Evolutionary conservation across 768 basidiomycete genomes (phyloP).

Genomic region (Leucosporidium scottii): DNA sequence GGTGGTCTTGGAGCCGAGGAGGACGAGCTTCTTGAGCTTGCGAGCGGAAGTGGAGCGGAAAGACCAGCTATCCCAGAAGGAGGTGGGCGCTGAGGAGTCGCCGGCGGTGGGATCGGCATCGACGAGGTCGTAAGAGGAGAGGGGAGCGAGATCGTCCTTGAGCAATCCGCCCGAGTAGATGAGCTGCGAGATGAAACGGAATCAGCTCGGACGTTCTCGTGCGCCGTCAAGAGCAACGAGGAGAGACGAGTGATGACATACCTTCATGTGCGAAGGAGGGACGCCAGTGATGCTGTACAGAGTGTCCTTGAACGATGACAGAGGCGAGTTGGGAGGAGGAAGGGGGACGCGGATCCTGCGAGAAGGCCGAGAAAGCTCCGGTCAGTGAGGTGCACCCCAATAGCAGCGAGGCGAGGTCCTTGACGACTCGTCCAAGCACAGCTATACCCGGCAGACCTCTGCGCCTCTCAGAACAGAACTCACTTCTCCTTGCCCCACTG

Average conservation of each 20-base stretch:
- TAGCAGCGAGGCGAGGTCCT: background rate
- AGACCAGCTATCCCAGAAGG: slow-evolving; percentile 27
- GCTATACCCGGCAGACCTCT: background rate
- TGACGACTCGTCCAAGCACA: background rate
- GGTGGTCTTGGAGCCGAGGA: slow-evolving; percentile 27
- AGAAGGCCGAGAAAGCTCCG: slow-evolving; percentile 19
- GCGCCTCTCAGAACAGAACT: background rate
- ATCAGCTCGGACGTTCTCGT: background rate
- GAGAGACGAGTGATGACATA: background rate
- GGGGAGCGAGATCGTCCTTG: slow-evolving; percentile 64
- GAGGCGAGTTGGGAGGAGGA: slow-evolving; percentile 55
- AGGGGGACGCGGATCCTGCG: slow-evolving; percentile 51
- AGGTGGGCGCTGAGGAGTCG: background rate
- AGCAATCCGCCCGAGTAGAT: slow-evolving; percentile 85
- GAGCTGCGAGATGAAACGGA: slow-evolving; percentile 50
- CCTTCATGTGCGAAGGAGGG: slow-evolving; percentile 54
- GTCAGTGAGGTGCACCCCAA: background rate
- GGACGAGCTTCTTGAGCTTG: slow-evolving; percentile 29
- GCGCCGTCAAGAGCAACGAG: background rate
- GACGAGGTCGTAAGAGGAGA: slow-evolving; percentile 28
- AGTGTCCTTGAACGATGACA: slow-evolving; percentile 54
- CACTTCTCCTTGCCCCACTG: slow-evolving; percentile 39
- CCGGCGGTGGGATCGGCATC: background rate
- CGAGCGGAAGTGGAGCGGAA: background rate
- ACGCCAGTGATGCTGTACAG: slow-evolving; percentile 72